Percentiles rank a stretch among this genome's conserved stretches.
phyloP scores from a whole-genome alignment of 2,329 filamentous ascomycete species.

The Aspergillus transmontanensis region DNA sequence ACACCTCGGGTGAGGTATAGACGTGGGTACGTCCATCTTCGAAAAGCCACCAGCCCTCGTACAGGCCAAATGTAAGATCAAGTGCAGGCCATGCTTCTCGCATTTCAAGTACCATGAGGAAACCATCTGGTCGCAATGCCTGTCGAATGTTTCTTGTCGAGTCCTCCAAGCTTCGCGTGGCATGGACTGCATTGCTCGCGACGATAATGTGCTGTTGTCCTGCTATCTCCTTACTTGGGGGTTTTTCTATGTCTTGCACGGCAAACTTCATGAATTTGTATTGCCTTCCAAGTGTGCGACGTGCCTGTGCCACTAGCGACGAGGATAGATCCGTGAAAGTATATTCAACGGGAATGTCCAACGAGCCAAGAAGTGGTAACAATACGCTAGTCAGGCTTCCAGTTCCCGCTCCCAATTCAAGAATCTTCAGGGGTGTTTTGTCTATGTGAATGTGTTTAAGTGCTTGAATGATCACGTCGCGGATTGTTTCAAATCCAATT shows the following conservation, averaged over 20 bases:
- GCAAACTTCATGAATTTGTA: conserved; percentile 27
- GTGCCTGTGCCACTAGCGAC: conserved; percentile 8
- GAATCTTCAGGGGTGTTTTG: too few species aligned
- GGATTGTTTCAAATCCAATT: too few species aligned
- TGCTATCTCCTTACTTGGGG: conserved; percentile 15
- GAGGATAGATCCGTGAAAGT: conserved; percentile 42
- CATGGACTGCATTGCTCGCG: conserved; percentile 37
- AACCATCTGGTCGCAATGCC: conserved; percentile 30
- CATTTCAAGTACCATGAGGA: conserved; percentile 34
- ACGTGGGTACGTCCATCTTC: conserved; percentile 30
- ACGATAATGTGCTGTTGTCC: conserved; percentile 32
- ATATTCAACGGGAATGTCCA: conserved; percentile 36
- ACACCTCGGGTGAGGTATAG: conserved; percentile 2
- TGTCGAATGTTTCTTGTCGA: conserved; percentile 29
- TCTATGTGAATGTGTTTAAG: too few species aligned
- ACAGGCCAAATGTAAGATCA: conserved; percentile 34
- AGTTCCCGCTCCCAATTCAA: conserved; percentile 33
- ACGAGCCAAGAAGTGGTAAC: conserved; percentile 23
- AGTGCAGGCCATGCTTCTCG: conserved; percentile 18
- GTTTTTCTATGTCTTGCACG: conserved; percentile 30
- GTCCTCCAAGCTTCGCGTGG: conserved; percentile 27
- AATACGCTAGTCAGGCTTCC: conserved; percentile 39
- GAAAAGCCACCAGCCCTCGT: conserved; percentile 43
- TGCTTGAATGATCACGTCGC: too few species aligned
- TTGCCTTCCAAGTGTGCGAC: conserved; percentile 26